phyloP scores from a whole-genome alignment of 805 yeast genomes.

The Kregervanrija fluxuum region DNA sequence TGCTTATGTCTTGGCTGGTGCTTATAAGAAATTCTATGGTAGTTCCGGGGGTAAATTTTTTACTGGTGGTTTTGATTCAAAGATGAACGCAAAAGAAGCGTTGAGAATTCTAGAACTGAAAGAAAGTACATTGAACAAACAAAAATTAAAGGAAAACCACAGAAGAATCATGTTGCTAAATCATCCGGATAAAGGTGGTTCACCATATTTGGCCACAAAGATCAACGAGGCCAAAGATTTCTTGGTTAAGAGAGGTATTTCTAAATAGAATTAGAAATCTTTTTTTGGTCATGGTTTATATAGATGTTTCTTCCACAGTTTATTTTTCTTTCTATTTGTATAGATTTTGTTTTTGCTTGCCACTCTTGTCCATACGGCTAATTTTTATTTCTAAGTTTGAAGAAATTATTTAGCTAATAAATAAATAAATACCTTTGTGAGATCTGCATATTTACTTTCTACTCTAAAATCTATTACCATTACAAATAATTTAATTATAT shows the following conservation, averaged over 20 bases:
- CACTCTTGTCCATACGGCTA: no score
- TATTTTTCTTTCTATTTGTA: no score
- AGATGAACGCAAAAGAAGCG: conserved; percentile 87
- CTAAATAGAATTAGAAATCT: conserved; percentile 15
- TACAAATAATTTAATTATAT: no score
- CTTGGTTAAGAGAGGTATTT: conserved; percentile 56
- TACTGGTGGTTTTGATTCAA: conserved; percentile 88
- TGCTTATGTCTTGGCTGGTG: conserved; percentile 59
- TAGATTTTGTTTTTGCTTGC: no score
- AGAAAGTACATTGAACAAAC: conserved; percentile 55
- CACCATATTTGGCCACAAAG: conserved; percentile 82
- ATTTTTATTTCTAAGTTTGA: no score
- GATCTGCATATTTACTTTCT: no score
- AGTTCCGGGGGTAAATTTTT: conserved; percentile 57
- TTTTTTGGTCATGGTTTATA: no score
- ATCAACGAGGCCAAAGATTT: conserved; percentile 88
- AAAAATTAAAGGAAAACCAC: conserved; percentile 70
- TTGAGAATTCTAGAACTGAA: conserved; percentile 71
- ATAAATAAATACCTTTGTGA: no score
- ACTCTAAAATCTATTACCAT: no score
- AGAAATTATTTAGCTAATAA: no score
- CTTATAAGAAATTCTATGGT: conserved; percentile 59
- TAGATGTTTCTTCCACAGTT: no score
- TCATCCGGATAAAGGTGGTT: conserved; percentile 94
- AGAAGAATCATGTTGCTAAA: conserved; percentile 79